Conservation (phyloP, 176 grass and related monocot species). For the Triticum dicoccoides region DNA sequence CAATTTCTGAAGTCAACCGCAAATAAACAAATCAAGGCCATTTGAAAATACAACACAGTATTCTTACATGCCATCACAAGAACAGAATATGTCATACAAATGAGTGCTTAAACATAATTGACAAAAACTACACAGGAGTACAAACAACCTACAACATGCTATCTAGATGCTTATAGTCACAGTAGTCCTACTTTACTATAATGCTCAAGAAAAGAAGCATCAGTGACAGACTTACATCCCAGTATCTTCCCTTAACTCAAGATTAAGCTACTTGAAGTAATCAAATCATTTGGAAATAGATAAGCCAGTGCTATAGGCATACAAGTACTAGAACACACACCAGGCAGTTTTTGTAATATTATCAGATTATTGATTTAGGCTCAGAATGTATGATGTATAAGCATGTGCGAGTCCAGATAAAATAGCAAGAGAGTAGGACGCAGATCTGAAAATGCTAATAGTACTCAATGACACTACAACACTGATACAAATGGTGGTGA, state of each 20-base stretch:
- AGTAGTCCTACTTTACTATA: slow-evolving; percentile 11
- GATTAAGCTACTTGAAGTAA: not conserved
- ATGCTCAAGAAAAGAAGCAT: slow-evolving; percentile 1
- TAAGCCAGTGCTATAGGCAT: not conserved
- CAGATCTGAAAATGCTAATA: not conserved
- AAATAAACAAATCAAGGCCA: slow-evolving; percentile 10
- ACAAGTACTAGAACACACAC: not conserved
- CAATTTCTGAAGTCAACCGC: not conserved
- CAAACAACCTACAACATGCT: slow-evolving; percentile 9
- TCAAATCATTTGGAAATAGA: not conserved
- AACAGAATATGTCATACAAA: not conserved
- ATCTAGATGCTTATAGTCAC: not conserved
- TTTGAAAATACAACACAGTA: not conserved
- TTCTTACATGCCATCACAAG: not conserved
- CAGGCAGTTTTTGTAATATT: not conserved
- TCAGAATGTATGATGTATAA: not conserved
- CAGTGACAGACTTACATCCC: not conserved
- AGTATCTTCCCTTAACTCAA: not conserved
- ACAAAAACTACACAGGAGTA: not conserved
- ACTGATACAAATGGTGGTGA: not conserved
- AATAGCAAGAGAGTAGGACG: slow-evolving; percentile 13
- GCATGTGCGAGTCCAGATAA: not conserved
- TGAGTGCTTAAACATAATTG: slow-evolving; percentile 1
- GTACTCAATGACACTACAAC: not conserved
- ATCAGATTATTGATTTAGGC: not conserved